Conservation (phyloP, 2,329 filamentous ascomycete species). For the Alternaria tenuissima region DNA sequence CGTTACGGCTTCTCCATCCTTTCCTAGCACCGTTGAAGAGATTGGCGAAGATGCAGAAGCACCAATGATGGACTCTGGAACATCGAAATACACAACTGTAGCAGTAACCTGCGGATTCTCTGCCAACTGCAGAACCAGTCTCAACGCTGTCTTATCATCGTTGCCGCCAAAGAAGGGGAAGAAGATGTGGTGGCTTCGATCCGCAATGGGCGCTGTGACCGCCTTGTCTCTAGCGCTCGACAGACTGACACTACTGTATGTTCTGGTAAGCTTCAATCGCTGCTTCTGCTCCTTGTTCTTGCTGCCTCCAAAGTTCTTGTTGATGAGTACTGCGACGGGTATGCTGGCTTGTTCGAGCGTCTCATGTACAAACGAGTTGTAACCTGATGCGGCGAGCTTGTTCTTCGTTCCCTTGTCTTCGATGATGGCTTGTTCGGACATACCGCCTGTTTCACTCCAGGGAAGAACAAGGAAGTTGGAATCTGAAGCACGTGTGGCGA, state of each 20-base stretch:
- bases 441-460: constrained; percentile 84
- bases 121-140: constrained; percentile 83
- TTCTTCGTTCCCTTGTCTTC: constrained; percentile 60
- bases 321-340: constrained; percentile 81
- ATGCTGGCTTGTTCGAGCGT: constrained; percentile 70
- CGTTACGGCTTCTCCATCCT: constrained; percentile 21
- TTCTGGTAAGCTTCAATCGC: constrained; percentile 32
- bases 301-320: constrained; percentile 69
- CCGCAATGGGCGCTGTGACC: constrained; percentile 63
- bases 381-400: constrained; percentile 68
- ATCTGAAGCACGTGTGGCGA: constrained; percentile 68
- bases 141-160: constrained; percentile 82
- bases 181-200: constrained; percentile 83
- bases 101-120: constrained; percentile 80
- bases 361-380: constrained; percentile 76
- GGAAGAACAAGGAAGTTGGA: constrained; percentile 81
- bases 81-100: constrained; percentile 71
- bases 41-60: constrained; percentile 15
- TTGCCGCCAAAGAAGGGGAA: constrained; percentile 84
- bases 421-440: constrained; percentile 69
- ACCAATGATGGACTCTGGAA: constrained; percentile 33
- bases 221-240: constrained; percentile 66
- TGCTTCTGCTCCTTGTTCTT: constrained; percentile 43
- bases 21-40: constrained; percentile 16
- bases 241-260: constrained; percentile 51